Evolutionary conservation across 345 rosid genomes (phyloP).

Genomic region (Cardamine chenopodiifolia): DNA sequence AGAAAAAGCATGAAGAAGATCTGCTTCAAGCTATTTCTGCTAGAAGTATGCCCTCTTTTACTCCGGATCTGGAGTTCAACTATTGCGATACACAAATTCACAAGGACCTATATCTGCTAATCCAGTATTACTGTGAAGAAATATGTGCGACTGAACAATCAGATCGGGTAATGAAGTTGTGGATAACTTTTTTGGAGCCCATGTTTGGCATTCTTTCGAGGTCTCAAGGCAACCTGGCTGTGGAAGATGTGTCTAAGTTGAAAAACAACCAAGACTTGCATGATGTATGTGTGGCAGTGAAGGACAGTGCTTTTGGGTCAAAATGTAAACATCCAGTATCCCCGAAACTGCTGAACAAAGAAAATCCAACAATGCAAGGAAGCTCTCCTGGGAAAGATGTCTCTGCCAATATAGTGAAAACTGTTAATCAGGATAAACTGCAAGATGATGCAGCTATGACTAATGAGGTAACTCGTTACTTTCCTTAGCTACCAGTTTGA

Average conservation of each 20-base stretch:
- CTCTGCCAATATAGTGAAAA: conserved; percentile 23
- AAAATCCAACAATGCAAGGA: conserved; percentile 57
- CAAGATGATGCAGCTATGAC: conserved; percentile 51
- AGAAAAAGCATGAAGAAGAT: conserved; percentile 80
- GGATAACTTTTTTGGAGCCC: conserved; percentile 94
- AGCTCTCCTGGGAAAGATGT: conserved; percentile 55
- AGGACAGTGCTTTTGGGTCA: conserved; percentile 45
- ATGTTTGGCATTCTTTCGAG: conserved; percentile 74
- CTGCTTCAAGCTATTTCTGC: conserved; percentile 76
- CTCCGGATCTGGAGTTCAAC: conserved; percentile 75
- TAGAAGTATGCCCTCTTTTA: conserved; percentile 61
- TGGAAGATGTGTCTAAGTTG: conserved; percentile 64
- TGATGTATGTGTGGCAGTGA: conserved; percentile 54
- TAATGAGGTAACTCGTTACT: conserved; percentile 53
- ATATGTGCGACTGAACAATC: conserved; percentile 79
- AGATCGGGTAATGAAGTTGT: conserved; percentile 80
- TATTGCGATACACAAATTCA: conserved; percentile 78
- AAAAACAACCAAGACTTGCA: conserved; percentile 51
- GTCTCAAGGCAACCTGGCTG: conserved; percentile 68
- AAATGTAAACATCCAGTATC: conserved; percentile 56
- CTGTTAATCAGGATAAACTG: conserved; percentile 39
- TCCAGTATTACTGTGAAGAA: conserved; percentile 89
- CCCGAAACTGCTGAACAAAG: conserved; percentile 57
- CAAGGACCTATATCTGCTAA: conserved; percentile 83
- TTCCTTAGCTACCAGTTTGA: conserved; percentile 4